Evolutionary conservation across 441 rosid genomes (phyloP).

Genomic region (Populus trichocarpa): DNA sequence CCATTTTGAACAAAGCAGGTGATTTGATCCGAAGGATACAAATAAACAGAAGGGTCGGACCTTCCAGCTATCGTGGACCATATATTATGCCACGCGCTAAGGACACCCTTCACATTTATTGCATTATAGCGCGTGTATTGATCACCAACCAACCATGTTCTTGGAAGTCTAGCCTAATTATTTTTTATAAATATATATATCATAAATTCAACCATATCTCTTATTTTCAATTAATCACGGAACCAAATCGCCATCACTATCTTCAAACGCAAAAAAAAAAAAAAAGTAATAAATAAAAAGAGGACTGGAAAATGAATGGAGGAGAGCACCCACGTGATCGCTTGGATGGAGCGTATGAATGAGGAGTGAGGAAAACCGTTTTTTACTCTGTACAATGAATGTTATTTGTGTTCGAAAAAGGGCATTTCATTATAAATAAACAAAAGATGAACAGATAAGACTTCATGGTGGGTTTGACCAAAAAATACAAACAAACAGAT

Average conservation of each 20-base stretch:
- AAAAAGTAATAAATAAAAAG: too few species aligned
- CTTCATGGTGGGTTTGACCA: too few species aligned
- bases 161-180: not conserved
- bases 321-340: not conserved
- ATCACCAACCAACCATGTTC: not conserved
- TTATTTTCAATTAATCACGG: not conserved
- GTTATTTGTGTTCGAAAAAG: not conserved
- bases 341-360: not conserved
- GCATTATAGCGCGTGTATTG: too few species aligned
- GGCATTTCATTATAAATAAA: not conserved
- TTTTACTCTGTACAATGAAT: too few species aligned
- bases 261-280: not conserved
- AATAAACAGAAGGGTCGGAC: not conserved
- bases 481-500: too few species aligned
- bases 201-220: not conserved
- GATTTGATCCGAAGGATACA: not conserved
- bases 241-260: not conserved
- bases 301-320: too few species aligned
- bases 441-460: not conserved
- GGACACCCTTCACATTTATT: not conserved
- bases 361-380: not conserved
- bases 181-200: too few species aligned
- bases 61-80: not conserved
- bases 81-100: not conserved
- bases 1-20: not conserved